Evolutionary conservation across 1,139 yeast species (phyloP), one percentile per base, ranked within the genome.

Genomic region (Lodderomyces metapsilosis): DNA sequence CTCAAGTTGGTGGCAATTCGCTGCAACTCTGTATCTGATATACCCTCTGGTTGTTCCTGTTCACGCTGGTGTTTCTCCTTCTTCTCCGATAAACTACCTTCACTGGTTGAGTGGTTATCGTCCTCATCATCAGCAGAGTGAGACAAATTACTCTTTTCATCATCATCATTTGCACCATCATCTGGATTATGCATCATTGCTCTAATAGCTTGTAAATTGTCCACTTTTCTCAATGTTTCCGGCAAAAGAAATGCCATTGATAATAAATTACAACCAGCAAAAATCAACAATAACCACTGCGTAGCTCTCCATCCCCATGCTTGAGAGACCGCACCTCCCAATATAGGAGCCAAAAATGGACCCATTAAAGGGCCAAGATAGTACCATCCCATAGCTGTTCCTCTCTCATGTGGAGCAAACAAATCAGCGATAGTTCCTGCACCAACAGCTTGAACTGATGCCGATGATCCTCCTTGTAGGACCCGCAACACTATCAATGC

Each of bases 251-350:
- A 70, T 2, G 78, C 50, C 36, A 88, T 64, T 37, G 77, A 50
- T 1, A 79, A 15, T 24, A 75, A 66, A 44, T 79, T 74, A 11
- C 73, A 58, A 0, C 83, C 88, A 1, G 87, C 76, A 34, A 85
- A 62, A 25, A 84, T 83, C 24, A 84, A 87, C 61, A 87, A 65
- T 42, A 86, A 79, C 94, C 95, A 88, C 55, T 85, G 94, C 3
- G 96, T 86, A 2, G 92, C 88, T 57, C 95, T 71, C 95, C 96
- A 88, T 5, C 88, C 88, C 84, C 89, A 85, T 9, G 72, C 74
- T 39, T 76, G 68, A 4, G 87, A 77, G 20, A 88, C 75, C 1
- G 82, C 80, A 46, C 96, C 94, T 39, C 95, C 95, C 36, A 88
- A 61, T 23, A 88, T 82, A 0, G 96, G 96, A 9, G 94, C 82